Evolutionary conservation across 495 filamentous ascomycete species (phyloP).

Genomic region (Penicillium cinerascens): DNA sequence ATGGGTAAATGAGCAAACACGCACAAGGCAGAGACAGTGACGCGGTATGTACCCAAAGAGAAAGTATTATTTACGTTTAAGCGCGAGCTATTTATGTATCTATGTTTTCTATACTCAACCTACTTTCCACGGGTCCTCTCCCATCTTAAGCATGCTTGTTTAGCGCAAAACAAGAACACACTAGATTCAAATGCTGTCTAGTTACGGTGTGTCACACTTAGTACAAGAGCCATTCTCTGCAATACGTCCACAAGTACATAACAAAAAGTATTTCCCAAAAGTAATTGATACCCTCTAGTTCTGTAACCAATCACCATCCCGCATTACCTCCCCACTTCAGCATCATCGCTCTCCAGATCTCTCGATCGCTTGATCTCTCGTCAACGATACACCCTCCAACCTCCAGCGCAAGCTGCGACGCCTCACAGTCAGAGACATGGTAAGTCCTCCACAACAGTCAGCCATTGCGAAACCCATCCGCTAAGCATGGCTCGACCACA

Average conservation of each 20-base stretch:
- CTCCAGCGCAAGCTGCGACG: not conserved
- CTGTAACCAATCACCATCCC: not conserved
- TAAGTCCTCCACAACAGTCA: not conserved
- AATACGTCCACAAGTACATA: slow-evolving; percentile 79
- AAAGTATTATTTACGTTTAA: too few species aligned
- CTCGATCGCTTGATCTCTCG: not conserved
- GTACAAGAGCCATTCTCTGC: slow-evolving; percentile 99
- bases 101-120: too few species aligned
- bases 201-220: slow-evolving; percentile 99
- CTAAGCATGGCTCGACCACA: slow-evolving; percentile 6
- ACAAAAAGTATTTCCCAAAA: slow-evolving; percentile 19
- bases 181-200: slow-evolving; percentile 94
- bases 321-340: not conserved
- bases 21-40: not conserved
- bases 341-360: not conserved
- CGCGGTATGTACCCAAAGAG: not conserved
- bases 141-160: slow-evolving; percentile 17
- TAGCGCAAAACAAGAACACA: slow-evolving; percentile 61
- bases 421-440: not conserved
- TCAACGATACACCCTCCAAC: not conserved
- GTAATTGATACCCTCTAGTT: slow-evolving; percentile 19
- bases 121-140: not conserved
- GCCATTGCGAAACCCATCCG: not conserved
- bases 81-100: too few species aligned
- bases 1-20: not conserved